A percentile compares a stretch with the other conserved stretches of the same genome.
Evolutionary conservation across 768 basidiomycete species (phyloP).

Genomic region (Leucosporidium scottii): DNA sequence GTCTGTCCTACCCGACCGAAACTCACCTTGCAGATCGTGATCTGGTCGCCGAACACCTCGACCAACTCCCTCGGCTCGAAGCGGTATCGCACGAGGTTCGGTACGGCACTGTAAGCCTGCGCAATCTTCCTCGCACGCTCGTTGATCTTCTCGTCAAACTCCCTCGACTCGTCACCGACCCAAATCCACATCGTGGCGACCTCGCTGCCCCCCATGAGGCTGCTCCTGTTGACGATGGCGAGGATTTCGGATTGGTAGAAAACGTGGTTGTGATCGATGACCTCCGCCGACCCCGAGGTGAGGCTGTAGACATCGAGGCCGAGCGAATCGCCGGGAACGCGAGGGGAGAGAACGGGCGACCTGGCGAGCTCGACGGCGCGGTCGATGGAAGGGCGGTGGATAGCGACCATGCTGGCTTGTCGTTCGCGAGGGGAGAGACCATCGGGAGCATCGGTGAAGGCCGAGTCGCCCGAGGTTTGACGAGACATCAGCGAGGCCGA

Average conservation of each 20-base stretch:
- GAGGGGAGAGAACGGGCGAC: neutral
- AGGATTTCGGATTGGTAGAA: constrained; percentile 18
- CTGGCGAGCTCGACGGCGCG: constrained; percentile 5
- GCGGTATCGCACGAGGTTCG: neutral
- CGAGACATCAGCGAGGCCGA: neutral
- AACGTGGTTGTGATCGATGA: constrained; percentile 25
- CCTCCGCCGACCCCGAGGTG: constrained; percentile 15
- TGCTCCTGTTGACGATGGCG: constrained; percentile 16
- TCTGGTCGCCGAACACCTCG: constrained; percentile 23
- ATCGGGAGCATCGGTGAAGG: neutral
- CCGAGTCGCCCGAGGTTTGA: neutral
- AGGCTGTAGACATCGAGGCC: constrained; percentile 25
- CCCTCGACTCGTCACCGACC: no score
- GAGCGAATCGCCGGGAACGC: constrained; percentile 5
- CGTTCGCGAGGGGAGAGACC: no score
- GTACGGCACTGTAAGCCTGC: no score
- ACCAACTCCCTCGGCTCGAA: constrained; percentile 12
- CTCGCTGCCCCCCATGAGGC: no score
- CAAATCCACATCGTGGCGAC: neutral
- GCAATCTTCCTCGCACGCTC: neutral
- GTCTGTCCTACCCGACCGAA: no score
- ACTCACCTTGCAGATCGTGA: constrained; percentile 22
- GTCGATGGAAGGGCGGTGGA: neutral
- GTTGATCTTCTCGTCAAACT: no score
- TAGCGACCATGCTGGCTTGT: no score